These are phyloP conservation scores for Lippia alba DNA, from an alignment of 305 asterid species.

Conservation along the genomic window DNA sequence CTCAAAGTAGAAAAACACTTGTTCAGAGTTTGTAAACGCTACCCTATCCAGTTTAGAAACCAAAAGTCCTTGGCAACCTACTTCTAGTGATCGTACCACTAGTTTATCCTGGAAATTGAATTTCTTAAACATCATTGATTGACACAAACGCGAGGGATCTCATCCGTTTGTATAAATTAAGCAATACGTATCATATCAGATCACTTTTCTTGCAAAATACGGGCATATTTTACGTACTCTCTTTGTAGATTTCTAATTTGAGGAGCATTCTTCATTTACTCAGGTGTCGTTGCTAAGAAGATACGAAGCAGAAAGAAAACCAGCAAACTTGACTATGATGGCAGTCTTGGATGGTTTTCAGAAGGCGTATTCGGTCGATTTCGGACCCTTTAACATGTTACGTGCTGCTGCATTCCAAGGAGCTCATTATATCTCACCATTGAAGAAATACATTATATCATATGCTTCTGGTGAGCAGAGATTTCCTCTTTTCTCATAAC, in stretches of 20 bases:
- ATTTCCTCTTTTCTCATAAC: constrained; percentile 70
- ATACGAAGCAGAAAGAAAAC: constrained; percentile 87
- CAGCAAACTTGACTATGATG: constrained; percentile 84
- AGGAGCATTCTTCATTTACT: neutral
- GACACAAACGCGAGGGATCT: neutral
- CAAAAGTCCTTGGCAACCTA: neutral
- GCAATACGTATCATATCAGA: neutral
- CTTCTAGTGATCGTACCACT: neutral
- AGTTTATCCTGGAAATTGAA: neutral
- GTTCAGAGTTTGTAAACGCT: too few relatives aligned
- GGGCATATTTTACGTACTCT: neutral
- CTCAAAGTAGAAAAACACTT: too few relatives aligned
- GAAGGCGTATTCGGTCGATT: constrained; percentile 87
- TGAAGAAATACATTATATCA: constrained; percentile 75
- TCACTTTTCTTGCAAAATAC: neutral
- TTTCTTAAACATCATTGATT: neutral
- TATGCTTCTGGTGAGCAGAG: constrained; percentile 85
- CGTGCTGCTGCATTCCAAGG: constrained; percentile 93
- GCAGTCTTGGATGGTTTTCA: constrained; percentile 89
- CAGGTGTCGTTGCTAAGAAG: constrained; percentile 69
- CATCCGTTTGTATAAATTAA: too few relatives aligned
- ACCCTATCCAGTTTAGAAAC: neutral
- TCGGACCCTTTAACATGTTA: constrained; percentile 74
- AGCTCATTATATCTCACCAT: constrained; percentile 74
- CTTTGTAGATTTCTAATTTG: neutral